phyloP scores from a whole-genome alignment of 768 basidiomycete species.

The Mrakia gelida region DNA sequence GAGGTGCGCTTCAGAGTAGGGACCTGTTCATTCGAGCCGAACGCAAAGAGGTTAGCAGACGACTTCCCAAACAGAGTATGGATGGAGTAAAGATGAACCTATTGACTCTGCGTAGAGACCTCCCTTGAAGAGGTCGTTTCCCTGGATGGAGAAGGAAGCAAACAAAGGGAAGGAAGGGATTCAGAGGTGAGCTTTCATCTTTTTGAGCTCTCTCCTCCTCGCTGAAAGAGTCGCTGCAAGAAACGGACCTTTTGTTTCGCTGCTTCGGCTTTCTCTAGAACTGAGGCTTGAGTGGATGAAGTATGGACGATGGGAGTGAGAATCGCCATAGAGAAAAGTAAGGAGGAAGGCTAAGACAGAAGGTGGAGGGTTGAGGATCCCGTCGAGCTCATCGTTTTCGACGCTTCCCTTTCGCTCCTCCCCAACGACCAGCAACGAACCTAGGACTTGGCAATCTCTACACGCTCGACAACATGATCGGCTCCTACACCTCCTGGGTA shows the following conservation, averaged over 20 bases:
- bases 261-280: conserved; percentile 5
- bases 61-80: background rate
- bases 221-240: background rate
- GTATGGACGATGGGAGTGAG: background rate
- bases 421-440: too few species aligned
- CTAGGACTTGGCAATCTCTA: too few species aligned
- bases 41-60: background rate
- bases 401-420: too few species aligned
- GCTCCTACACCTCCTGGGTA: too few species aligned
- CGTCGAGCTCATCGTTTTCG: too few species aligned
- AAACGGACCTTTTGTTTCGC: conserved; percentile 16
- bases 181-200: background rate
- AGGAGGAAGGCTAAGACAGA: too few species aligned
- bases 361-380: too few species aligned
- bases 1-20: conserved; percentile 25
- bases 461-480: too few species aligned
- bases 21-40: conserved; percentile 3
- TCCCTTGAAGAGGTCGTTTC: conserved; percentile 28
- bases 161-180: background rate
- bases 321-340: conserved; percentile 1
- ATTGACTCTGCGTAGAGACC: conserved; percentile 24
- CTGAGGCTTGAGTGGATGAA: background rate
- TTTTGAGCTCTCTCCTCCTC: background rate
- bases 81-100: background rate
- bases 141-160: background rate